Evolutionary conservation across 2,329 filamentous ascomycete genomes (phyloP), one percentile per base, ranked within the genome.

Genomic region (Fusarium veterinarium): DNA sequence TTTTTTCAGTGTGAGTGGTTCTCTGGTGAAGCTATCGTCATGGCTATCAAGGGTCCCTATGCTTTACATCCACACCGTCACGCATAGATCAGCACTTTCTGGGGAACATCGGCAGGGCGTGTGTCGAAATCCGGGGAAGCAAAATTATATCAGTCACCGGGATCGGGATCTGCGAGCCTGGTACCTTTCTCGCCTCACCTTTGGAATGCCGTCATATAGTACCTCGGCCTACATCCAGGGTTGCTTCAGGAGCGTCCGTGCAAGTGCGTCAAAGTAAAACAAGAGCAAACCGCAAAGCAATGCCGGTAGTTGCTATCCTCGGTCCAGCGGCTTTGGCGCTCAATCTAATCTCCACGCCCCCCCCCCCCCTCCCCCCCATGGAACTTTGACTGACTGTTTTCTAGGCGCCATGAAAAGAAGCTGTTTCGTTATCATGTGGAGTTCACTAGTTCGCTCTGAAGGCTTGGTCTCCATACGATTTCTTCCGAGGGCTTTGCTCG

Each of bases 271-370:
- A 60, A 40, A 49, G 41, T 25, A 48, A 60, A 58, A 62, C 49
- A 60, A 53, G 40, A 70, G 20, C 45, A 42, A 57, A 46, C 51
- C 40, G n/a, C 38, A 38, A 53, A 35, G 45, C 41, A 31, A 62
- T 51, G 60, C 69, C 71, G 75, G 73, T 59, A 76, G 69, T 70
- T 60, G 63, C 40, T 48, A 41, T 58, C 62, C 63, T 76, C 75
- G 75, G 75, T 28, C 66, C 69, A 77, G 71, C 66, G 75, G 75
- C 73, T 73, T 62, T 75, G 74, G 65, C 60, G 59, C 62, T 60
- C 64, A 51, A 49, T 57, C 69, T 63, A 17, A 45, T 42, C 48
- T 53, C 48, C 74, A 74, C 71, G 63, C 62, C 72, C 69, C 69
- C 57, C 33, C n/a, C 69, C 57, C 33, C n/a, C n/a, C n/a, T n/a